Conservation (phyloP, 306 rosid genomes). For the Prunus padus region DNA sequence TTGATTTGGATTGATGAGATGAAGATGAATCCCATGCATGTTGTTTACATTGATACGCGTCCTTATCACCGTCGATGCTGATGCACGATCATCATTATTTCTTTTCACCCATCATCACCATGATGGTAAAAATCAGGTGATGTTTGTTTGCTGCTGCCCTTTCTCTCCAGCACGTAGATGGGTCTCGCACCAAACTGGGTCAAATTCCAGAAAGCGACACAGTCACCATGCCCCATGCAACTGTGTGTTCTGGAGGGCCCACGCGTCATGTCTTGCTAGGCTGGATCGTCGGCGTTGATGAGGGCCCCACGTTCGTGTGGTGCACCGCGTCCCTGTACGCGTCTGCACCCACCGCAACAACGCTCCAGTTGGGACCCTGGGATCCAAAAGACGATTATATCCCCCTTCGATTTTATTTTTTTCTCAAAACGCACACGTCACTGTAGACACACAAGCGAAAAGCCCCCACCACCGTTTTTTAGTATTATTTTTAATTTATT, state of each 20-base stretch:
- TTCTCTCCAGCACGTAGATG: neutral
- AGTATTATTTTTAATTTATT: neutral
- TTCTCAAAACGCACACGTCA: neutral
- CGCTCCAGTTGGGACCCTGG: neutral
- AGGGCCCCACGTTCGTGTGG: conserved; percentile 30
- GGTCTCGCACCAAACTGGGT: neutral
- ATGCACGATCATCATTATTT: neutral
- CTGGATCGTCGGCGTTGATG: conserved; percentile 42
- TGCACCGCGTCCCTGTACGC: conserved; percentile 47
- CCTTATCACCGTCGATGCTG: conserved; percentile 27
- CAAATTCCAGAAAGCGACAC: conserved; percentile 31
- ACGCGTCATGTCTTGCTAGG: conserved; percentile 37
- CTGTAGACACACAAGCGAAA: neutral
- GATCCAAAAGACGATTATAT: neutral
- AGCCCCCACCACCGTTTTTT: neutral
- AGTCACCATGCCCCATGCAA: neutral
- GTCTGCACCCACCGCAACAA: conserved; percentile 17
- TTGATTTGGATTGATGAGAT: neutral
- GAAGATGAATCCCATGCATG: neutral
- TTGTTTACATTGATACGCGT: conserved; percentile 18
- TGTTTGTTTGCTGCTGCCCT: neutral
- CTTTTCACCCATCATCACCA: neutral
- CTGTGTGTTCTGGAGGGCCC: conserved; percentile 34
- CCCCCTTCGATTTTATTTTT: neutral
- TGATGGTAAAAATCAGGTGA: neutral